phyloP scores from a whole-genome alignment of 2,329 filamentous ascomycete species.

The Cryphonectria carpinicola region DNA sequence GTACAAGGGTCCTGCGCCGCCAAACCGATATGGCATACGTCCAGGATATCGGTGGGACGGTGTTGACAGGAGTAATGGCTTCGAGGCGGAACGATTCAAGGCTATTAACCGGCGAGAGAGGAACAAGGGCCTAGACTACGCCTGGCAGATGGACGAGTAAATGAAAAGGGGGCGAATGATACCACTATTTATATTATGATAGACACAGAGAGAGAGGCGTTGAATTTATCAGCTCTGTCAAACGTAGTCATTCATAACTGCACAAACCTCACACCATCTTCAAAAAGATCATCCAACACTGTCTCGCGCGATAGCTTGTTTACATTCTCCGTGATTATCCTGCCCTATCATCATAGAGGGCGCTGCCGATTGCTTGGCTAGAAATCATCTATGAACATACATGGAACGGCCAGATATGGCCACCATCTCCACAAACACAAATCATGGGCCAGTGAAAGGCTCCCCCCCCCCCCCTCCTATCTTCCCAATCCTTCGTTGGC shows the following conservation, averaged over 20 bases:
- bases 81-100: constrained; percentile 91
- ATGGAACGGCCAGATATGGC: not conserved
- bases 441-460: not conserved
- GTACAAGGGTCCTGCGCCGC: constrained; percentile 79
- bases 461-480: no score
- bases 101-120: constrained; percentile 78
- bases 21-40: constrained; percentile 91
- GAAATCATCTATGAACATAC: not conserved
- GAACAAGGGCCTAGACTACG: constrained; percentile 81
- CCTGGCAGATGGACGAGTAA: constrained; percentile 95
- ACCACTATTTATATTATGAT: not conserved
- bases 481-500: not conserved
- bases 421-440: not conserved
- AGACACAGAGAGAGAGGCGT: not conserved
- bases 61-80: constrained; percentile 90
- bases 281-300: not conserved
- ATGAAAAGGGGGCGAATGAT: not conserved
- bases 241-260: not conserved
- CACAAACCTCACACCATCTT: not conserved
- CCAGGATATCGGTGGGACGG: constrained; percentile 97
- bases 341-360: not conserved
- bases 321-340: constrained; percentile 6
- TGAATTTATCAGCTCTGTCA: not conserved
- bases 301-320: no score
- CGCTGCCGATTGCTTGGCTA: not conserved